These are phyloP conservation scores for Musa beccarii DNA, from an alignment of 176 grass and related monocot genomes.

Conservation along the genomic window DNA sequence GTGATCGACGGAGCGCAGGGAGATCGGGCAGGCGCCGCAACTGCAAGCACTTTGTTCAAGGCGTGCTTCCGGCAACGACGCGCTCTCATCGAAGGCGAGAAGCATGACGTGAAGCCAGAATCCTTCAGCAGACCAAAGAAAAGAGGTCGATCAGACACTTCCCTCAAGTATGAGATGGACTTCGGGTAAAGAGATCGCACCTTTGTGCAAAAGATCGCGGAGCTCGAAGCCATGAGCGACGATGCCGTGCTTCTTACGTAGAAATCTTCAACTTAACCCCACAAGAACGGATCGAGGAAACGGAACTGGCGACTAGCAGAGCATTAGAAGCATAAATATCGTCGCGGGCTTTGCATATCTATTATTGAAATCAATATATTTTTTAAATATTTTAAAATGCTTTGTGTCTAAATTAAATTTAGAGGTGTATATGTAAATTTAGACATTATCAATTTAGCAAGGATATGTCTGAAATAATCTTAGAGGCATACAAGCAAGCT, in stretches of 20 bases:
- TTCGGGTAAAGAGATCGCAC: not conserved
- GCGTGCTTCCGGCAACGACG: constrained; percentile 18
- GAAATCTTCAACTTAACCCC: not conserved
- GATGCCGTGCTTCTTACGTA: not conserved
- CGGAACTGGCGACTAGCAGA: too few relatives aligned
- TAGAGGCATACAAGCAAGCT: not conserved
- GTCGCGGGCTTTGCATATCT: too few relatives aligned
- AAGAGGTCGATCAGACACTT: not conserved
- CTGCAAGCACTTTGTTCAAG: constrained; percentile 35
- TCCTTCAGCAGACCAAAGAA: constrained; percentile 43
- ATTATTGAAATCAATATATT: not conserved
- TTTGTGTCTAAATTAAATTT: not conserved
- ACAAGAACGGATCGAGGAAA: not conserved
- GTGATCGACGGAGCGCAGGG: constrained; percentile 54
- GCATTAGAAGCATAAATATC: too few relatives aligned
- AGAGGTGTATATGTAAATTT: not conserved
- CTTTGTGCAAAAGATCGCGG: constrained; percentile 7
- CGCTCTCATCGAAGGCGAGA: constrained; percentile 28
- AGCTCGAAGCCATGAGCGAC: constrained; percentile 1
- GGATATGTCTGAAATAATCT: too few relatives aligned
- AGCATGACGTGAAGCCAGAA: constrained; percentile 23
- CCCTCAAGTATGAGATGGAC: not conserved
- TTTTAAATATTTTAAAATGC: not conserved
- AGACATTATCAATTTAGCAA: not conserved
- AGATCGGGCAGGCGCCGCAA: constrained; percentile 41